Evolutionary conservation across 1,284 basidiomycete species (phyloP), one percentile per base, ranked within the genome.

Genomic region (Ganoderma leucocontextum): DNA sequence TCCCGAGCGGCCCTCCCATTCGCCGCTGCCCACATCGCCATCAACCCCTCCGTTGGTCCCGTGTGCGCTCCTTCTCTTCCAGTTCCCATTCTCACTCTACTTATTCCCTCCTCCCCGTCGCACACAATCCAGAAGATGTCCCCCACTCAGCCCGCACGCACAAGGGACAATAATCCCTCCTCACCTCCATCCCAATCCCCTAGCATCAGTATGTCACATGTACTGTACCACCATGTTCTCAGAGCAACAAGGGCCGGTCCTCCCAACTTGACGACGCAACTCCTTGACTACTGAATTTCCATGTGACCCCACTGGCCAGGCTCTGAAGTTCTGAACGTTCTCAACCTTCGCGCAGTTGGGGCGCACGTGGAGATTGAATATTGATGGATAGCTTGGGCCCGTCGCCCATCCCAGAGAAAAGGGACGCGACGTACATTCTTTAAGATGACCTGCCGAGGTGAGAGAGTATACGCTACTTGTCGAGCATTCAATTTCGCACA

Each of bases 1-100:
- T 42, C 42, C 70, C 70, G 67, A 65, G 13, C 61, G 17, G 42
- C 39, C 42, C 64, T 69, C 63, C 55, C 49, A 57, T 33, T 64
- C 63, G 41, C 49, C 47, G 10, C 22, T 22, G 47, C 47, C 22
- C 49, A 58, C 29, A 9, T 65, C 55, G 19, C 39, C 64, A 17
- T 29, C 22, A 47, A 22, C 44, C 47, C 22, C 47, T 52, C 47
- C 22, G 25, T 60, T 22, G 22, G 42, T 58, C 64, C 44, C 41
- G 13, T 22, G 38, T 49, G 8, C 22, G 15, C 29, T 41, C 39
- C 7, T 19, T 59, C 58, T 36, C 29, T 25, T 55, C 55, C 35
- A 35, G 19, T 38, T 58, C 55, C 55, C 55, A 19, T 38, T 58
- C 55, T 58, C 52, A 33, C 52, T 52, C 47, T 6, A 47, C 44